phyloP scores from a whole-genome alignment of 169 alveolate species.

The Besnoitia besnoiti region DNA sequence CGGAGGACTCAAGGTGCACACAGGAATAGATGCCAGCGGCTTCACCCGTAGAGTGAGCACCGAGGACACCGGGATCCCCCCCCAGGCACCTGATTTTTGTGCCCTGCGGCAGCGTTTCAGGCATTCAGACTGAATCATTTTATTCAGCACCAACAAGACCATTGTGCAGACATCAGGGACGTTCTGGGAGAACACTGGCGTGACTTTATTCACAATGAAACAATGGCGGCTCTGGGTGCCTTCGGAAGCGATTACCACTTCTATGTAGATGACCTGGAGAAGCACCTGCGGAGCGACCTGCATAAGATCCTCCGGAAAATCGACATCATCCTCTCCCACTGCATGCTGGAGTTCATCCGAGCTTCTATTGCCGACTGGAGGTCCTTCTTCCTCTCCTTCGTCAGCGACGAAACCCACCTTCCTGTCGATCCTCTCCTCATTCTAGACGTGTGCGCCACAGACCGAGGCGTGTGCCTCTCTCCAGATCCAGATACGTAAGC shows the following conservation, averaged over 20 bases:
- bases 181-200: slow-evolving; percentile 31
- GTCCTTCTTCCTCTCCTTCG: slow-evolving; percentile 22
- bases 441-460: not conserved
- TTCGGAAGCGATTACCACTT: not conserved
- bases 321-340: slow-evolving; percentile 16
- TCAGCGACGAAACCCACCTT: not conserved
- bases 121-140: not conserved
- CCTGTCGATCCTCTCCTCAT: slow-evolving; percentile 6
- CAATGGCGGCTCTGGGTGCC: slow-evolving; percentile 9
- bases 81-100: no score
- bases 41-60: no score
- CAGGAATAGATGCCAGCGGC: no score
- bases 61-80: no score
- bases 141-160: slow-evolving; percentile 19
- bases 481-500: slow-evolving; percentile 29
- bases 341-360: not conserved
- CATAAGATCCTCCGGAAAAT: slow-evolving; percentile 4
- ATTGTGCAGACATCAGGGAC: not conserved
- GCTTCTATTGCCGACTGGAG: slow-evolving; percentile 34
- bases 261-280: slow-evolving; percentile 26
- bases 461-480: not conserved
- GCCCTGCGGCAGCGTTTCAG: not conserved
- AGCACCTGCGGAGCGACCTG: not conserved
- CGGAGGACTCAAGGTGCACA: no score
- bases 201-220: not conserved